A percentile compares a stretch with the other conserved stretches of the same genome.
These are phyloP conservation scores for Raffaelea ambrosiae DNA, from an alignment of 2,329 filamentous ascomycete species.

Conservation along the genomic window DNA sequence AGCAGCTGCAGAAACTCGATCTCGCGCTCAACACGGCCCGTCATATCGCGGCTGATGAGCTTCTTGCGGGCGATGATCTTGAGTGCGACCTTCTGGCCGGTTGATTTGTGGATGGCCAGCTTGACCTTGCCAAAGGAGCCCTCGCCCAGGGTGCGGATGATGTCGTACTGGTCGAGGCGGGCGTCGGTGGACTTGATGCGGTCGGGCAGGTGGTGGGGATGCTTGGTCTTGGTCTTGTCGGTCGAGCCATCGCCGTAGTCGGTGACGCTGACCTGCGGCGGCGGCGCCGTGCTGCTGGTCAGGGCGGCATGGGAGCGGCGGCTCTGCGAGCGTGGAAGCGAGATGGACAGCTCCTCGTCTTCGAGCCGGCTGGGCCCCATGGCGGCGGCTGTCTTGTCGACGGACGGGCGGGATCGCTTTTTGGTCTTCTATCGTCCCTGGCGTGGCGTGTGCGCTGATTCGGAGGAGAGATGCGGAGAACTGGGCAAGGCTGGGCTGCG, in stretches of 20 bases:
- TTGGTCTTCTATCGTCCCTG: too few species aligned
- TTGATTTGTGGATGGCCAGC: constrained; percentile 85
- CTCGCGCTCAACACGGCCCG: constrained; percentile 91
- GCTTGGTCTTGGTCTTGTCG: not conserved
- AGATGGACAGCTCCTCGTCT: constrained; percentile 77
- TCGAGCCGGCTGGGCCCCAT: constrained; percentile 56
- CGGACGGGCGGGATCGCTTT: not conserved
- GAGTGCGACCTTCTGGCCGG: constrained; percentile 88
- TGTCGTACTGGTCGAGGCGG: constrained; percentile 67
- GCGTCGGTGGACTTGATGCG: constrained; percentile 24
- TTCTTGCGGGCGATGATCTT: constrained; percentile 98
- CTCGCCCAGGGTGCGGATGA: constrained; percentile 85
- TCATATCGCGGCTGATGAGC: constrained; percentile 95
- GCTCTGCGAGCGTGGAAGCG: constrained; percentile 56
- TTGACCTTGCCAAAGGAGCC: constrained; percentile 99
- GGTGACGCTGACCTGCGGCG: constrained; percentile 28
- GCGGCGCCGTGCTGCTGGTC: constrained; percentile 17
- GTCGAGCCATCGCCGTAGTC: constrained; percentile 19
- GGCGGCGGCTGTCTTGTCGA: constrained; percentile 2
- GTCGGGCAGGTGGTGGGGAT: constrained; percentile 6
- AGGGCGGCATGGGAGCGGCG: constrained; percentile 32
- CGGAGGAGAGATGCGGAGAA: too few species aligned
- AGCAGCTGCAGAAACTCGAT: constrained; percentile 96
- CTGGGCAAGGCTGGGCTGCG: too few species aligned
- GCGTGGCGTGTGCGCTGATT: too few species aligned